phyloP scores from a whole-genome alignment of 2,329 filamentous ascomycete species.

The Metarhizium anisopliae region DNA sequence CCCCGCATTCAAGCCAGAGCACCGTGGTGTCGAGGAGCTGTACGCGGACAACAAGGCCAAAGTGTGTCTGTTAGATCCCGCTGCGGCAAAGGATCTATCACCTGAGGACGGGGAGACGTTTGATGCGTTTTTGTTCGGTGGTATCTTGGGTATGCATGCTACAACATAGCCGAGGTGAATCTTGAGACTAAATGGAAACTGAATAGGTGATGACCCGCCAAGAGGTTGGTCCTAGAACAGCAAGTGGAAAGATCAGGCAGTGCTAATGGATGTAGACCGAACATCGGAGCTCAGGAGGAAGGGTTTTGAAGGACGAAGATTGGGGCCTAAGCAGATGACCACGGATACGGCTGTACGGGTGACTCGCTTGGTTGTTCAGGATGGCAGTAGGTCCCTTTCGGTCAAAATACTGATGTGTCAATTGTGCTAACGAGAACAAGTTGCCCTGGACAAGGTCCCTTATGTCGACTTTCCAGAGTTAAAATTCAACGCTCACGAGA shows the following conservation, averaged over 20 bases:
- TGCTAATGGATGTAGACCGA: conserved; percentile 52
- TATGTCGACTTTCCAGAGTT: conserved; percentile 88
- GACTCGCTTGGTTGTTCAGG: conserved; percentile 79
- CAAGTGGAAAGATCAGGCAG: background rate
- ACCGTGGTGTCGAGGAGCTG: conserved; percentile 71
- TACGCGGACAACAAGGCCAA: conserved; percentile 63
- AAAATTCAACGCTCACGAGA: conserved; percentile 83
- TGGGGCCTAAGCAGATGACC: conserved; percentile 95
- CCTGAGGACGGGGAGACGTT: conserved; percentile 78
- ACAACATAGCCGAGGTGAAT: background rate
- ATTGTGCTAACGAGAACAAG: conserved; percentile 33
- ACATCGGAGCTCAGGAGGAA: conserved; percentile 94
- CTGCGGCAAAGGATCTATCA: conserved; percentile 69
- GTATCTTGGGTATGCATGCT: conserved; percentile 67
- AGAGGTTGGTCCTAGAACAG: conserved; percentile 55
- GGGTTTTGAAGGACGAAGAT: conserved; percentile 76
- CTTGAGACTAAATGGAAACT: conserved; percentile 2
- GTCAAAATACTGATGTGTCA: background rate
- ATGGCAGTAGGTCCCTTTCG: conserved; percentile 54
- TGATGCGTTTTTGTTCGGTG: conserved; percentile 90
- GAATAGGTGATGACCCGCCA: conserved; percentile 80
- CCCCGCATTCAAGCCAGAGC: conserved; percentile 62
- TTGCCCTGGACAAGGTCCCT: conserved; percentile 65
- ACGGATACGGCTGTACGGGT: conserved; percentile 95
- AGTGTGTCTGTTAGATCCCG: conserved; percentile 84